Percentiles rank a stretch among this genome's conserved stretches.
Conservation (phyloP, 331 rosid genomes). For the Stylosanthes scabra region DNA sequence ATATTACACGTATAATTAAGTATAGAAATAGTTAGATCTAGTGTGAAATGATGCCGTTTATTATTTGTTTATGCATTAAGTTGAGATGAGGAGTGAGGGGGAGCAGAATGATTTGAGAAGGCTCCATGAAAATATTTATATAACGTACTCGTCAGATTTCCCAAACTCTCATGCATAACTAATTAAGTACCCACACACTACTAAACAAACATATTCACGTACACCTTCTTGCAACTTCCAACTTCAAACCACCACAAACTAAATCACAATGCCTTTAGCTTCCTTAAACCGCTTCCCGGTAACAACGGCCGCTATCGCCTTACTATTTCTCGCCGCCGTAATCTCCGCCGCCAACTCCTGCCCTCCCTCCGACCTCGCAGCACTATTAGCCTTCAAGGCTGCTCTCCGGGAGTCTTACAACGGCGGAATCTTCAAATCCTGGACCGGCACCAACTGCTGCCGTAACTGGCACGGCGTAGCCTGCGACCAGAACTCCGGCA, state of each 20-base stretch:
- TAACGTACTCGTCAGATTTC: background rate
- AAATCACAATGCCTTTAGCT: slow-evolving; percentile 34
- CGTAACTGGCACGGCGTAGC: slow-evolving; percentile 74
- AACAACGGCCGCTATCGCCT: slow-evolving; percentile 3
- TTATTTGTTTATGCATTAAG: too few relatives aligned
- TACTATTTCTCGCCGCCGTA: slow-evolving; percentile 33
- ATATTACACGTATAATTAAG: too few relatives aligned
- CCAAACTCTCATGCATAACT: slow-evolving; percentile 26
- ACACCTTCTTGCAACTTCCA: background rate
- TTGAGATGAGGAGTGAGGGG: slow-evolving; percentile 25
- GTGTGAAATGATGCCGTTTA: too few relatives aligned
- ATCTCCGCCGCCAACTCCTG: slow-evolving; percentile 51
- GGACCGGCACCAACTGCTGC: slow-evolving; percentile 88
- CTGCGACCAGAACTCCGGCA: slow-evolving; percentile 61
- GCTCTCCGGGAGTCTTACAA: slow-evolving; percentile 60
- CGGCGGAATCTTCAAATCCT: slow-evolving; percentile 64
- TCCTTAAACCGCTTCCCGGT: background rate
- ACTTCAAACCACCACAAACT: background rate
- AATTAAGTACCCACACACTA: too few relatives aligned
- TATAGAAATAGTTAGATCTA: too few relatives aligned
- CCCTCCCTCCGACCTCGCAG: slow-evolving; percentile 67
- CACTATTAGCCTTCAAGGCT: slow-evolving; percentile 66
- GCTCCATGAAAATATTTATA: slow-evolving; percentile 1
- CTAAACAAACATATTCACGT: background rate
- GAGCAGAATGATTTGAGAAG: slow-evolving; percentile 45